Conservation (phyloP, 306 rosid species). For the Ziziphus jujuba region DNA sequence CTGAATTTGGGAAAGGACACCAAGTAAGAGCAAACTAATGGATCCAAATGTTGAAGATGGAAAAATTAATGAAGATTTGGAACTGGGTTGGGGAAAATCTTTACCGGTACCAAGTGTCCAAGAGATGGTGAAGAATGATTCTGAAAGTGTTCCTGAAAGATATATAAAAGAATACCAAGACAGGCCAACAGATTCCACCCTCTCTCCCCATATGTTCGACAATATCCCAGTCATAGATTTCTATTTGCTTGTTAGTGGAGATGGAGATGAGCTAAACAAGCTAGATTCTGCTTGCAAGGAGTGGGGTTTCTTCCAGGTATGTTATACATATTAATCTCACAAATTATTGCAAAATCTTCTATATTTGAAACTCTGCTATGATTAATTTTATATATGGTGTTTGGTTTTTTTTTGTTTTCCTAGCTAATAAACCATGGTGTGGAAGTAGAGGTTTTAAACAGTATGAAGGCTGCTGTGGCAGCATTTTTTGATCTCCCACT, state of each 20-base stretch:
- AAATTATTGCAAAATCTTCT: too few species aligned
- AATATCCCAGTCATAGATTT: constrained; percentile 29
- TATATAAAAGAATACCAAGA: constrained; percentile 17
- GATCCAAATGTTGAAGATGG: neutral
- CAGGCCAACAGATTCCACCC: neutral
- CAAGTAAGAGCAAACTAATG: neutral
- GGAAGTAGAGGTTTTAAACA: constrained; percentile 11
- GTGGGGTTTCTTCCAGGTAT: constrained; percentile 43
- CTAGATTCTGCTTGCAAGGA: constrained; percentile 31
- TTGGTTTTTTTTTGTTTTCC: neutral
- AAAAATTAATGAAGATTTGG: neutral
- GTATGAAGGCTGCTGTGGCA: constrained; percentile 11
- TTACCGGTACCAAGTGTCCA: constrained; percentile 29
- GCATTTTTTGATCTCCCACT: constrained; percentile 24
- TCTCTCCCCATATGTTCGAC: neutral
- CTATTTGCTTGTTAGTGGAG: constrained; percentile 21
- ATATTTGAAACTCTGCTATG: neutral
- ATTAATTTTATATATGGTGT: neutral
- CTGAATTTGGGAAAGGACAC: too few species aligned
- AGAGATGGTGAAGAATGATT: constrained; percentile 22
- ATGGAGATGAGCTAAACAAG: constrained; percentile 23
- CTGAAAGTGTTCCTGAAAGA: constrained; percentile 19
- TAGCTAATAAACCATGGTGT: constrained; percentile 35
- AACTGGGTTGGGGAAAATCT: constrained; percentile 27
- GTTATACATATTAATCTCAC: neutral